phyloP scores from a whole-genome alignment of 257 asterid species.

The Jacaranda copaia region DNA sequence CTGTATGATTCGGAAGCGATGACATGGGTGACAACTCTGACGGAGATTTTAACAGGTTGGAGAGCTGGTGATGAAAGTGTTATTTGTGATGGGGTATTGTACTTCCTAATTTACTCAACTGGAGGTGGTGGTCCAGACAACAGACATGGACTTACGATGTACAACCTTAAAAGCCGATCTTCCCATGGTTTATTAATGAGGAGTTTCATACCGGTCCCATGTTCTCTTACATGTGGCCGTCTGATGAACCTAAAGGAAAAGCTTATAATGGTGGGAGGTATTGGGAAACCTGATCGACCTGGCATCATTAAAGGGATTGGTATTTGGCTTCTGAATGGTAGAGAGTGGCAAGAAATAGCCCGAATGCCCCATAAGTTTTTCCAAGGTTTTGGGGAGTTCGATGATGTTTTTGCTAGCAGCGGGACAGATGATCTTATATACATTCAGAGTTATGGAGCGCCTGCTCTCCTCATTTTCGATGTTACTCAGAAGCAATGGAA shows the following conservation, averaged over 20 bases:
- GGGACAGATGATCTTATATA: slow-evolving; percentile 80
- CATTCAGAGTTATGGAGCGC: slow-evolving; percentile 85
- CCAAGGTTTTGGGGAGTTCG: slow-evolving; percentile 96
- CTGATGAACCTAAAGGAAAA: slow-evolving; percentile 75
- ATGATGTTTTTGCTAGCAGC: slow-evolving; percentile 90
- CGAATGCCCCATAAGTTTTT: slow-evolving; percentile 84
- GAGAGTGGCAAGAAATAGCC: slow-evolving; percentile 75
- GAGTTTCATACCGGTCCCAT: slow-evolving; percentile 75
- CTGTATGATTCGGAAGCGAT: slow-evolving; percentile 65
- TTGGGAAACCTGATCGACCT: slow-evolving; percentile 78
- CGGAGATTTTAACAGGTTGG: slow-evolving; percentile 79
- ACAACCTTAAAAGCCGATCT: slow-evolving; percentile 50
- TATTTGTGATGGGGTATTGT: slow-evolving; percentile 79
- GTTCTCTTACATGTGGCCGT: slow-evolving; percentile 90
- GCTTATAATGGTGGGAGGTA: slow-evolving; percentile 92
- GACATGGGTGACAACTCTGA: slow-evolving; percentile 62
- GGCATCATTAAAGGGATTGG: slow-evolving; percentile 94
- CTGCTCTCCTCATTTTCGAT: slow-evolving; percentile 69
- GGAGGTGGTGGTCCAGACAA: slow-evolving; percentile 59
- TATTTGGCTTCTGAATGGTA: slow-evolving; percentile 74
- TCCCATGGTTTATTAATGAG: slow-evolving; percentile 53
- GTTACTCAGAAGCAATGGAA: slow-evolving; percentile 66
- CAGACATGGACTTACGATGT: slow-evolving; percentile 72
- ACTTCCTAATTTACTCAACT: slow-evolving; percentile 72
- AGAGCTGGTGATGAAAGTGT: slow-evolving; percentile 91